Conservation (phyloP, 2,329 filamentous ascomycete genomes). For the Talaromyces sp. region DNA sequence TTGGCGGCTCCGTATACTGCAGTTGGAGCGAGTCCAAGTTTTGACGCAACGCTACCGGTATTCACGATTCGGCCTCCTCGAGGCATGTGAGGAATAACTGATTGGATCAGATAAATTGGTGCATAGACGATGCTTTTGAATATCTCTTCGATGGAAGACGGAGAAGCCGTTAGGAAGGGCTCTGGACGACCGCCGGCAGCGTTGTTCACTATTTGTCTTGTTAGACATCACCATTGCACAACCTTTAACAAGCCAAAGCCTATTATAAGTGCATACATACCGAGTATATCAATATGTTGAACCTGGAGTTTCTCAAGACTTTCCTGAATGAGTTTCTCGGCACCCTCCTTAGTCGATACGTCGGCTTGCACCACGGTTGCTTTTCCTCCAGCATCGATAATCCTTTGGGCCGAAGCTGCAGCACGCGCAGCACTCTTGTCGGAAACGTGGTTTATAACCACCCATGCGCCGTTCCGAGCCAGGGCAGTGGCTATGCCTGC, state of each 20-base stretch:
- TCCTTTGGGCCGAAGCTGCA: slow-evolving; percentile 13
- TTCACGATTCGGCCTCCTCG: slow-evolving; percentile 33
- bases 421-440: slow-evolving; percentile 15
- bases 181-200: slow-evolving; percentile 13
- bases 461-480: slow-evolving; percentile 23
- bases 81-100: slow-evolving; percentile 23
- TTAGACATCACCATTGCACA: neutral
- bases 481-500: slow-evolving; percentile 27
- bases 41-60: slow-evolving; percentile 26
- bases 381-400: slow-evolving; percentile 13
- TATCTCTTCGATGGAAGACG: slow-evolving; percentile 11
- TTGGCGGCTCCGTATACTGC: slow-evolving; percentile 19
- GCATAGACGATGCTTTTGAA: slow-evolving; percentile 16
- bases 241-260: too few relatives aligned
- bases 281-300: slow-evolving; percentile 19
- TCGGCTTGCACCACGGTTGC: slow-evolving; percentile 18
- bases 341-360: slow-evolving; percentile 14
- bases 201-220: slow-evolving; percentile 17
- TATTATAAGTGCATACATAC: slow-evolving; percentile 12
- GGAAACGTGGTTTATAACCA: slow-evolving; percentile 22
- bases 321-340: slow-evolving; percentile 13
- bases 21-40: slow-evolving; percentile 14
- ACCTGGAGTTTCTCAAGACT: slow-evolving; percentile 10
- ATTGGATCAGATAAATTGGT: slow-evolving; percentile 16
- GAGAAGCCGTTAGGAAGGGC: slow-evolving; percentile 8